Base-by-base conservation (phyloP, 495 filamentous ascomycete genomes). In the Cudoniella acicularis region DNA sequence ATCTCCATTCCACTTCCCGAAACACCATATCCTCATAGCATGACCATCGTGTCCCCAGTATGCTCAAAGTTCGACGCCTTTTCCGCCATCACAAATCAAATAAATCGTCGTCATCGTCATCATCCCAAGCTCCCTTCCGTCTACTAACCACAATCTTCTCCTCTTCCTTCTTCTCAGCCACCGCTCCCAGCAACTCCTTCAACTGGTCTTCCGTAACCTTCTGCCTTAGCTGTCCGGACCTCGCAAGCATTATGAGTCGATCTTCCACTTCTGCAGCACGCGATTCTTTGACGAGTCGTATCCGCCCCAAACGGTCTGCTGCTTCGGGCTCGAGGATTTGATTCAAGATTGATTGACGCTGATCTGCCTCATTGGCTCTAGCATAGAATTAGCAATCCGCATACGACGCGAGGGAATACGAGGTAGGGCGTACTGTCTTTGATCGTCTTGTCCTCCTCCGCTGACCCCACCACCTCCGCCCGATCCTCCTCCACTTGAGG, bases 321-420 rank as follows among this genome's bases (percentile, higher is more conserved):
- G 94, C 95, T 67, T 91, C 91, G 67, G 95, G 93, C 59, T 89
- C 84, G 54, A 98, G 90, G 79, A 98, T 96, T 69, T 98, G 94
- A 63, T 79, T 81, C 53, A 98, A 84, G 63, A 96, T 88, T 25
- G 86, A 77, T 69, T 86, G 75, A 57, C 93, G 89, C 24, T 82
- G 83, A 67, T 90, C 86, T 65, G 80, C 78, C 83, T 61, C 45
- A 21, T 36, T 10, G 2, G 30, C 30, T 36, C 30, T 36, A 13
- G 6, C 10, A 54, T 10, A 1, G 41, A 27, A 10, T 23, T 16
- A 23, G 42, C 20, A 22, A n/a, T n/a, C n/a, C n/a, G n/a, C n/a
- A n/a, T n/a, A n/a, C n/a, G n/a, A n/a, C n/a, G n/a, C n/a, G n/a
- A n/a, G n/a, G n/a, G n/a, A n/a, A n/a, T n/a, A 36, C 8, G 20